Conservation (phyloP, 192 early-diverging fungal genomes). For the Umbelopsis sp. region DNA sequence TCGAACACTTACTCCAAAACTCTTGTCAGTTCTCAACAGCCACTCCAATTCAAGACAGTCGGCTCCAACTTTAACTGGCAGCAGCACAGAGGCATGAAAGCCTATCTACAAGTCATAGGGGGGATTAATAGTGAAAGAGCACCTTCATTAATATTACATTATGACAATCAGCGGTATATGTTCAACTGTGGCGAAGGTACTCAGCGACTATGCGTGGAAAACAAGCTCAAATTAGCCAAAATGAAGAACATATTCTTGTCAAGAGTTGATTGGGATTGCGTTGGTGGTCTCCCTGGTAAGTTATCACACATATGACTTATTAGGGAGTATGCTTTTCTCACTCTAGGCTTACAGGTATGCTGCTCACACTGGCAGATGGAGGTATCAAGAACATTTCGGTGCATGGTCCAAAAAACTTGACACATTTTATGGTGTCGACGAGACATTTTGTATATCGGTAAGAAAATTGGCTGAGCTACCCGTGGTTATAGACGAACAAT, state of each 20-base stretch:
- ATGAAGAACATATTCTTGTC: slow-evolving; percentile 80
- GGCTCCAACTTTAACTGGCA: background rate
- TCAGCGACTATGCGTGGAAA: slow-evolving; percentile 83
- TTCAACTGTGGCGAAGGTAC: slow-evolving; percentile 94
- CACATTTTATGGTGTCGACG: slow-evolving; percentile 76
- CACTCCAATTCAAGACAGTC: background rate
- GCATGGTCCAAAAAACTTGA: slow-evolving; percentile 78
- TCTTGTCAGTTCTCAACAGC: background rate
- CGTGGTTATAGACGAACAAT: background rate
- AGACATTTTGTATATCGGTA: slow-evolving; percentile 78
- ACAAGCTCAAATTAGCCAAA: slow-evolving; percentile 72
- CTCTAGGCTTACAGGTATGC: slow-evolving; percentile 65
- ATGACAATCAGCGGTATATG: slow-evolving; percentile 78
- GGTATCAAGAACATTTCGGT: slow-evolving; percentile 64
- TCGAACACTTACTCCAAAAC: background rate
- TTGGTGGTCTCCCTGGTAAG: slow-evolving; percentile 88
- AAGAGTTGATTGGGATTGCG: slow-evolving; percentile 77
- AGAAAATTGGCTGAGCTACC: background rate
- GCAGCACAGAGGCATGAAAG: slow-evolving; percentile 46
- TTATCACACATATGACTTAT: background rate
- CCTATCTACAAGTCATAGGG: slow-evolving; percentile 53
- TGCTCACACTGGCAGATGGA: slow-evolving; percentile 85
- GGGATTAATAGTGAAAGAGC: slow-evolving; percentile 47
- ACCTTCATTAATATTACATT: slow-evolving; percentile 74
- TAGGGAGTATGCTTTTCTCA: background rate